These are phyloP conservation scores for Galium porrigens DNA, from an alignment of 305 asterid genomes.

Conservation along the genomic window DNA sequence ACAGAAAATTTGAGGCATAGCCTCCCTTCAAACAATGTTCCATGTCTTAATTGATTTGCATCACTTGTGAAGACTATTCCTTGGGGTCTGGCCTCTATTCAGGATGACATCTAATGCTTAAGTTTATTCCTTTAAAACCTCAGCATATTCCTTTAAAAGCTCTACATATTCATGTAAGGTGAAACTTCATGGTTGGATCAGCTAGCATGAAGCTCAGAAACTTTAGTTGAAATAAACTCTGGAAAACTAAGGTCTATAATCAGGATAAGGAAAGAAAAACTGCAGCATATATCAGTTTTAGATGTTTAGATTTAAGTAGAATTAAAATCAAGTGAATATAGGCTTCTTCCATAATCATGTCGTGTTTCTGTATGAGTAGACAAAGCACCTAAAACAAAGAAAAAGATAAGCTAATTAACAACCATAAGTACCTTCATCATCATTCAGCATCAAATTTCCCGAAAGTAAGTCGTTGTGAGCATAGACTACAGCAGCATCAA, in stretches of 20 bases:
- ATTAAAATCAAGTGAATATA: background rate
- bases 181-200: background rate
- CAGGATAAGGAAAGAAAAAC: background rate
- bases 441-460: constrained; percentile 87
- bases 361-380: background rate
- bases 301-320: background rate
- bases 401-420: constrained; percentile 8
- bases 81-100: background rate
- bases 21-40: background rate
- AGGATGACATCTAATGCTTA: background rate
- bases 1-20: constrained; percentile 8
- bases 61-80: background rate
- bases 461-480: constrained; percentile 83
- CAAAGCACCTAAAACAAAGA: background rate
- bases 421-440: constrained; percentile 52
- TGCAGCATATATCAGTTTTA: background rate
- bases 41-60: background rate
- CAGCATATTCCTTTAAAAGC: background rate
- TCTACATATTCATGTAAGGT: background rate
- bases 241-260: background rate
- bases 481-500: constrained; percentile 59
- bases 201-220: background rate
- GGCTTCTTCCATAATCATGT: background rate
- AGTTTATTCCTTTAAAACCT: background rate
- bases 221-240: background rate